Evolutionary conservation across 257 asterid species (phyloP).

Genomic region (Jacaranda copaia): DNA sequence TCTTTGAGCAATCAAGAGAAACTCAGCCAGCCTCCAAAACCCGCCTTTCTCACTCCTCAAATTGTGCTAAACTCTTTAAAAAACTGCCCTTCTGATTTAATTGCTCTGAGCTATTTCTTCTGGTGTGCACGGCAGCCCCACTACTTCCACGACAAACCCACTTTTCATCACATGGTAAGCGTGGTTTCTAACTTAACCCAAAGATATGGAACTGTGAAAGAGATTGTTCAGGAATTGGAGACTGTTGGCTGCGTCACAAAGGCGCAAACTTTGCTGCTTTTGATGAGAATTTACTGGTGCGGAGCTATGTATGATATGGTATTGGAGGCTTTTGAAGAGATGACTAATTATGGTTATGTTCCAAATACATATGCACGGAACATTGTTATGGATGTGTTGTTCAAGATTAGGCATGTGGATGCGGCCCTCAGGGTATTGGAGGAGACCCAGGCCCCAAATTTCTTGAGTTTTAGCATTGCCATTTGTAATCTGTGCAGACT

Average conservation of each 20-base stretch:
- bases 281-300: constrained; percentile 78
- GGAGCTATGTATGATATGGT: constrained; percentile 71
- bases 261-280: constrained; percentile 69
- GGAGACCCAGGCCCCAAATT: constrained; percentile 62
- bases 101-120: constrained; percentile 63
- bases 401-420: constrained; percentile 56
- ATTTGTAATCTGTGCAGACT: constrained; percentile 73
- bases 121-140: constrained; percentile 80
- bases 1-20: constrained; percentile 30
- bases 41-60: constrained; percentile 48
- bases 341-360: constrained; percentile 55
- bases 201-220: constrained; percentile 50
- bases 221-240: constrained; percentile 54
- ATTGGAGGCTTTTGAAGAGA: constrained; percentile 58
- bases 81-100: constrained; percentile 67
- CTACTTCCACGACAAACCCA: constrained; percentile 66
- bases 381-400: constrained; percentile 66
- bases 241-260: constrained; percentile 58
- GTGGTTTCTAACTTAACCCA: constrained; percentile 64
- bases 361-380: constrained; percentile 70
- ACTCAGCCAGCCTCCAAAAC: constrained; percentile 27
- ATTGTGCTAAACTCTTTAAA: constrained; percentile 55
- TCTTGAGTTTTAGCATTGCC: constrained; percentile 71
- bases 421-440: constrained; percentile 61
- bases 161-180: constrained; percentile 61